Conservation (phyloP, 805 yeast species). For the Huiozyma sinensis region DNA sequence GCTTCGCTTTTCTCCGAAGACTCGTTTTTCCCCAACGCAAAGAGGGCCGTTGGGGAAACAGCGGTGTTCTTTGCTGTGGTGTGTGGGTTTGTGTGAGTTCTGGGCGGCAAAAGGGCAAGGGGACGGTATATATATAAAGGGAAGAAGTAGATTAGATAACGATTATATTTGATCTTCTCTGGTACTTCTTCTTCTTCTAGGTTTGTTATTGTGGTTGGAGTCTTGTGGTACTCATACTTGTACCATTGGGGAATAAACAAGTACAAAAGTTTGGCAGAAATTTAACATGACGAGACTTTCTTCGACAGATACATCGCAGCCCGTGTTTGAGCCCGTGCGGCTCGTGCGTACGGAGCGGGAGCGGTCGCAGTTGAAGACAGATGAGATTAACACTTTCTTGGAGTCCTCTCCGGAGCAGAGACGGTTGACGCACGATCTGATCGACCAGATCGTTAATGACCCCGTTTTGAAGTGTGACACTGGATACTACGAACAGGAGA, state of each 20-base stretch:
- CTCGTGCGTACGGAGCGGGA: slow-evolving; percentile 35
- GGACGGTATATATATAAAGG: background rate
- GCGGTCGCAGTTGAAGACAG: slow-evolving; percentile 32
- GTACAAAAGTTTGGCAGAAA: background rate
- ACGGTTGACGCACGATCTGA: slow-evolving; percentile 35
- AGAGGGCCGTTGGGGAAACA: too few relatives aligned
- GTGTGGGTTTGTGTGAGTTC: too few relatives aligned
- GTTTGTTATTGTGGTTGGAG: background rate
- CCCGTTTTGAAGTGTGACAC: slow-evolving; percentile 49
- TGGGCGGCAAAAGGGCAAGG: background rate
- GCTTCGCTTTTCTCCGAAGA: too few relatives aligned
- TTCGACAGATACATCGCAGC: slow-evolving; percentile 11
- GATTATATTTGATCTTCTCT: background rate
- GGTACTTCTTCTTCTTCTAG: background rate
- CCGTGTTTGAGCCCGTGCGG: slow-evolving; percentile 21
- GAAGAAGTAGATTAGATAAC: background rate
- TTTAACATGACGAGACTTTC: slow-evolving; percentile 23
- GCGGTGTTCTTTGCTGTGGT: too few relatives aligned
- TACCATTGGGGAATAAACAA: background rate
- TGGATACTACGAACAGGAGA: slow-evolving; percentile 46
- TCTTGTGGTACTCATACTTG: background rate
- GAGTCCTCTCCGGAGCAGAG: slow-evolving; percentile 42
- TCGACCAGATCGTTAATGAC: slow-evolving; percentile 55
- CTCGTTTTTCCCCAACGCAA: too few relatives aligned
- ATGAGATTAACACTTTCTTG: slow-evolving; percentile 43